Conservation (phyloP, 176 grass and related monocot genomes). For the Calamus simplicifolius region DNA sequence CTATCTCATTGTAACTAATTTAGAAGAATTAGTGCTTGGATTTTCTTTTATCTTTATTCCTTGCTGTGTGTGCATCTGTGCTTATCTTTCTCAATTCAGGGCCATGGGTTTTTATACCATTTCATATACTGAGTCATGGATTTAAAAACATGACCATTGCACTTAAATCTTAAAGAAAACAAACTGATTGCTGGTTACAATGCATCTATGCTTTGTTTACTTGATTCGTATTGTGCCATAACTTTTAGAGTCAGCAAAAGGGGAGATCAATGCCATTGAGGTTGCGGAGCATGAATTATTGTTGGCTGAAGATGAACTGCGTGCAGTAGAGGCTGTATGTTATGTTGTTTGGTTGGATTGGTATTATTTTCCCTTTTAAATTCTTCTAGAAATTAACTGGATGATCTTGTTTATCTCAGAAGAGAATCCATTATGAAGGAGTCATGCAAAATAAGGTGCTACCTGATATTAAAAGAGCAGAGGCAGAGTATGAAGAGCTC, state of each 20-base stretch:
- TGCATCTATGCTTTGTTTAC: not conserved
- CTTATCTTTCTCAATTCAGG: no score
- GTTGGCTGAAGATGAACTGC: conserved; percentile 45
- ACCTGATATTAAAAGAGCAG: conserved; percentile 61
- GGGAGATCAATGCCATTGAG: conserved; percentile 33
- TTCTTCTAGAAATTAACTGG: not conserved
- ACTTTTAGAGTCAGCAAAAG: conserved; percentile 46
- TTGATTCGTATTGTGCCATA: conserved; percentile 5
- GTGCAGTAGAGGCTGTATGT: conserved; percentile 46
- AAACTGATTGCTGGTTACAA: not conserved
- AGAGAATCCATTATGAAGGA: conserved; percentile 62
- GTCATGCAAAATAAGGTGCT: conserved; percentile 77
- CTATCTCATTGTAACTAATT: no score
- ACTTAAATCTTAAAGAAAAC: no score
- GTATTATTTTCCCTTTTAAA: conserved; percentile 9
- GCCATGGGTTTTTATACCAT: no score
- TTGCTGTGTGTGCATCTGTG: no score
- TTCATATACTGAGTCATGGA: no score
- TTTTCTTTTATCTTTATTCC: no score
- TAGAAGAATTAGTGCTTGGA: no score
- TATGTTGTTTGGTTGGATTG: not conserved
- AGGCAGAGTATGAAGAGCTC: conserved; percentile 45
- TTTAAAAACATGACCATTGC: no score
- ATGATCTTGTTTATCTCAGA: conserved; percentile 25
- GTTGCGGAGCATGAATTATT: conserved; percentile 44